Conservation (phyloP, 305 asterid species). For the Petunia hybrid region DNA sequence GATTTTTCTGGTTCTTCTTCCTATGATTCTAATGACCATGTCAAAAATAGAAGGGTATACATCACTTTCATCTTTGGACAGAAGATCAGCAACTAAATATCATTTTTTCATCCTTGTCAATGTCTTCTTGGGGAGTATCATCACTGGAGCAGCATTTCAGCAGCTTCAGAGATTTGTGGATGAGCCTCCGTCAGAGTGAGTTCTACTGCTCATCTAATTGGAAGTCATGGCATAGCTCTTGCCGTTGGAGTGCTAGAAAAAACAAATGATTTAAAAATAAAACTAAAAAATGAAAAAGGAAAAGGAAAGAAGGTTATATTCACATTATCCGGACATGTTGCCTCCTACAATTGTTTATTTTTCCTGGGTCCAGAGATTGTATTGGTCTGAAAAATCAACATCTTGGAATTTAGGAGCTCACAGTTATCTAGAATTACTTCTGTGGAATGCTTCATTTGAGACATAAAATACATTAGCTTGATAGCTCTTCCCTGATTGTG, state of each 20-base stretch:
- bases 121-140: constrained; percentile 89
- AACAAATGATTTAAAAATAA: not conserved
- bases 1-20: constrained; percentile 78
- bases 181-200: constrained; percentile 86
- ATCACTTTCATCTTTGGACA: constrained; percentile 79
- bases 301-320: not conserved
- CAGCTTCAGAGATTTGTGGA: constrained; percentile 79
- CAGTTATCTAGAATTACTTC: constrained; percentile 16
- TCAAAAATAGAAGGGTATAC: constrained; percentile 83
- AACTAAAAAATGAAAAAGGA: not conserved
- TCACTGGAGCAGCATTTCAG: constrained; percentile 92
- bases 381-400: not conserved
- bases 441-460: not conserved
- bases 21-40: constrained; percentile 80
- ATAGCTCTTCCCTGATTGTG: not conserved
- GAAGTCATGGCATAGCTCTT: constrained; percentile 8
- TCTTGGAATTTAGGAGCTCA: constrained; percentile 7
- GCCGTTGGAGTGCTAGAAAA: not conserved
- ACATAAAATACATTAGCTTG: constrained; percentile 10
- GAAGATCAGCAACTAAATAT: constrained; percentile 82
- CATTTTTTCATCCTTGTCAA: constrained; percentile 84
- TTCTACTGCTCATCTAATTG: not conserved
- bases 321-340: not conserved
- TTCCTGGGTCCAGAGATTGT: constrained; percentile 15
- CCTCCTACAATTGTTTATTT: not conserved